Conservation (phyloP, 2,329 filamentous ascomycete genomes). For the Blastomyces silverae region DNA sequence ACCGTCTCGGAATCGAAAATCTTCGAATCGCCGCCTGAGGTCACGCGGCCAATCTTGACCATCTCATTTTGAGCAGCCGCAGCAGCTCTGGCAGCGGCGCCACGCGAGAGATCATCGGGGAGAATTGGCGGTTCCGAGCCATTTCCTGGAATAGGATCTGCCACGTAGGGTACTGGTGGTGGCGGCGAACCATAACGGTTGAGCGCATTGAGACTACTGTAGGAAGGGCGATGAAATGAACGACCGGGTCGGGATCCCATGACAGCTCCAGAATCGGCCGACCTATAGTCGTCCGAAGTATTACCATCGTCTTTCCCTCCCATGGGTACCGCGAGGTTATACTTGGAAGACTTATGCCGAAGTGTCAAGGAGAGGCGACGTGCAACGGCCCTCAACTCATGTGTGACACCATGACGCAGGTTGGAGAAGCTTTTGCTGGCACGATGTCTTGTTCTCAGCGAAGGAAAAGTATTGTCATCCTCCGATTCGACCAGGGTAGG, state of each 20-base stretch:
- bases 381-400: conserved; percentile 37
- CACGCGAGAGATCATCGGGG: conserved; percentile 36
- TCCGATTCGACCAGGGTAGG: not conserved
- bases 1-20: conserved; percentile 20
- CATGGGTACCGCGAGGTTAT: conserved; percentile 11
- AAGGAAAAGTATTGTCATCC: not conserved
- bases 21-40: conserved; percentile 28
- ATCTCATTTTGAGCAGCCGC: conserved; percentile 47
- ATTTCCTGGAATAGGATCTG: conserved; percentile 33
- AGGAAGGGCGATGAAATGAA: conserved; percentile 34
- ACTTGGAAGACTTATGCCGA: conserved; percentile 28
- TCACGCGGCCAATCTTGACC: conserved; percentile 27
- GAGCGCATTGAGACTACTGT: conserved; percentile 33
- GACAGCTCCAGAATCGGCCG: conserved; percentile 24
- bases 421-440: conserved; percentile 39
- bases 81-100: conserved; percentile 43
- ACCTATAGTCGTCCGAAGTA: conserved; percentile 17
- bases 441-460: conserved; percentile 14
- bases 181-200: conserved; percentile 28
- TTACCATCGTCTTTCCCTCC: conserved; percentile 10
- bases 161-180: conserved; percentile 15
- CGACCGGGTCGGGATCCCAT: conserved; percentile 28
- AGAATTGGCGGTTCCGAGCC: conserved; percentile 37
- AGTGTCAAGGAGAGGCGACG: conserved; percentile 39
- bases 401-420: conserved; percentile 35